Conservation (phyloP, 2,329 filamentous ascomycete genomes). For the Chalara sp. region DNA sequence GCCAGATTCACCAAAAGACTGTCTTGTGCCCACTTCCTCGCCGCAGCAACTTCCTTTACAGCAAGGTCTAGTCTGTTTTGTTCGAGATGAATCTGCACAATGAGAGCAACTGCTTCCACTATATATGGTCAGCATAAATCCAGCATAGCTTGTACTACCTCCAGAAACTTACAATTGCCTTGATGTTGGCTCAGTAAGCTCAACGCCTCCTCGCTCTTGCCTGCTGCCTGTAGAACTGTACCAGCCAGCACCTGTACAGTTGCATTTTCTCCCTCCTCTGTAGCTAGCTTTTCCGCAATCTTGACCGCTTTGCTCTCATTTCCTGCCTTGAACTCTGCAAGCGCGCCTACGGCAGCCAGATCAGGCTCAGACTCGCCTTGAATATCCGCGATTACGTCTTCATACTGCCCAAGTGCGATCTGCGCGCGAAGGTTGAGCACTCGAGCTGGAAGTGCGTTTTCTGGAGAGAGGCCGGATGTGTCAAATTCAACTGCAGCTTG, state of each 20-base stretch:
- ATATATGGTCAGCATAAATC: constrained; percentile 11
- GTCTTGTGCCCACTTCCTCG: constrained; percentile 91
- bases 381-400: constrained; percentile 64
- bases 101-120: constrained; percentile 75
- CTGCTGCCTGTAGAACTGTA: constrained; percentile 74
- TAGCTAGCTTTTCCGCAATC: constrained; percentile 59
- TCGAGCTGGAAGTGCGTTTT: constrained; percentile 70
- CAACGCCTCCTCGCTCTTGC: constrained; percentile 79
- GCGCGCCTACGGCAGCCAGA: constrained; percentile 66
- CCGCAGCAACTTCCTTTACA: constrained; percentile 78
- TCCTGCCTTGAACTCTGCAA: constrained; percentile 61
- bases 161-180: constrained; percentile 65
- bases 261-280: constrained; percentile 62
- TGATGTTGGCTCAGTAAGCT: constrained; percentile 75
- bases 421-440: constrained; percentile 76
- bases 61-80: constrained; percentile 91
- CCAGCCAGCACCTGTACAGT: constrained; percentile 76
- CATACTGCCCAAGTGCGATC: constrained; percentile 73
- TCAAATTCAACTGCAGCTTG: constrained; percentile 81
- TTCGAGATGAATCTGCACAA: constrained; percentile 85
- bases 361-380: constrained; percentile 62
- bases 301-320: constrained; percentile 55
- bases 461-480: constrained; percentile 67
- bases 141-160: background rate
- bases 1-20: constrained; percentile 88